Percentiles rank a stretch among this genome's conserved stretches.
These are phyloP conservation scores for Candida gigantensis DNA, from an alignment of 1,139 yeast genomes.

Conservation along the genomic window DNA sequence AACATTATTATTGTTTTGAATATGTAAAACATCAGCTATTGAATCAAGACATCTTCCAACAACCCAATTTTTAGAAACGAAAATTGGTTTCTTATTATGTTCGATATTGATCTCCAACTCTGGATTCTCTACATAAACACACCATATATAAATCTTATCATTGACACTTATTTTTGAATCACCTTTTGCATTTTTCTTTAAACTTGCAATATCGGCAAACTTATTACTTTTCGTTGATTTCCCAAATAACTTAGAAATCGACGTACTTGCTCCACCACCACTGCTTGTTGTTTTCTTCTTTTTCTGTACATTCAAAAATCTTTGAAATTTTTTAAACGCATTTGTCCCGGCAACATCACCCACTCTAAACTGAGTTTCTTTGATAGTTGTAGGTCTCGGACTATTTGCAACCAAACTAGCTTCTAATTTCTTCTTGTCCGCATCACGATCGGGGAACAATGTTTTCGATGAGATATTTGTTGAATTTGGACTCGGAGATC, in stretches of 20 bases:
- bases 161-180: constrained; percentile 54
- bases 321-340: constrained; percentile 50
- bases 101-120: constrained; percentile 29
- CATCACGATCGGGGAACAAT: constrained; percentile 58
- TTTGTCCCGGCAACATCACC: constrained; percentile 31
- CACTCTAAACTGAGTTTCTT: constrained; percentile 25
- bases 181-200: constrained; percentile 64
- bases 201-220: constrained; percentile 30
- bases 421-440: constrained; percentile 42
- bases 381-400: constrained; percentile 30
- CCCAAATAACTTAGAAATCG: constrained; percentile 21
- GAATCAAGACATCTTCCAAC: constrained; percentile 78
- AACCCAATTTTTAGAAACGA: constrained; percentile 64
- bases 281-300: constrained; percentile 11
- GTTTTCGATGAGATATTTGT: constrained; percentile 35
- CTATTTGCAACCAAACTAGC: constrained; percentile 25
- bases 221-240: constrained; percentile 14
- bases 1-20: constrained; percentile 58
- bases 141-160: constrained; percentile 67
- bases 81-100: constrained; percentile 42
- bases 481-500: constrained; percentile 12
- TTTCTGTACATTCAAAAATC: constrained; percentile 42
- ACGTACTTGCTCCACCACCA: constrained; percentile 8
- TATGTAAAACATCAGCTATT: constrained; percentile 54
- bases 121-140: constrained; percentile 40